Conservation (phyloP, 2,329 filamentous ascomycete genomes). For the Penicillium sumatraense region DNA sequence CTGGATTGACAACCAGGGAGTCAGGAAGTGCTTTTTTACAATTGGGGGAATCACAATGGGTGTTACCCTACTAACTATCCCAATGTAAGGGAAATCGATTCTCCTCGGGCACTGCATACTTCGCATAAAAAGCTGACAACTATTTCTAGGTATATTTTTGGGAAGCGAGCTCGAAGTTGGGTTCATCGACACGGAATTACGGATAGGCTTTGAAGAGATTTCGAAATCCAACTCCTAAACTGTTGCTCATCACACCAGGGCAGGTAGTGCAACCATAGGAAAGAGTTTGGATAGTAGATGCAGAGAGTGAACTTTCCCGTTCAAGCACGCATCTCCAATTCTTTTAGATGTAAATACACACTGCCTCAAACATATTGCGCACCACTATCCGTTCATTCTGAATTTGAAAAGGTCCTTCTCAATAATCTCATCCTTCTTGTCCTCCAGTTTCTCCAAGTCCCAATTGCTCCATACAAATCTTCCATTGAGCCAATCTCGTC, state of each 20-base stretch:
- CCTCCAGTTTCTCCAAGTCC: slow-evolving; percentile 54
- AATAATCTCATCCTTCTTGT: slow-evolving; percentile 49
- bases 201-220: slow-evolving; percentile 21
- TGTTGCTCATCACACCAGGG: neutral
- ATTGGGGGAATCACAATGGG: slow-evolving; percentile 43
- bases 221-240: no score
- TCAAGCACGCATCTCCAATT: no score
- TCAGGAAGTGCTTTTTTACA: slow-evolving; percentile 43
- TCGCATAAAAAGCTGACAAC: neutral
- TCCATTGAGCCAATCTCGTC: slow-evolving; percentile 52
- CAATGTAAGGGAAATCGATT: slow-evolving; percentile 32
- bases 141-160: slow-evolving; percentile 25
- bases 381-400: slow-evolving; percentile 4
- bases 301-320: no score
- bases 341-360: no score
- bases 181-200: slow-evolving; percentile 24
- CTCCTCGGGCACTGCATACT: no score
- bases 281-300: no score
- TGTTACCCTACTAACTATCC: slow-evolving; percentile 36
- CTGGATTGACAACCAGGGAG: slow-evolving; percentile 45
- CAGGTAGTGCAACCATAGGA: neutral
- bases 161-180: slow-evolving; percentile 28
- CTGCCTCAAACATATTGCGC: no score
- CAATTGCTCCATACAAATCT: slow-evolving; percentile 52
- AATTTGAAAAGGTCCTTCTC: slow-evolving; percentile 20